Base-by-base conservation (phyloP, 2,329 filamentous ascomycete genomes). In the Gyromitra esculenta region DNA sequence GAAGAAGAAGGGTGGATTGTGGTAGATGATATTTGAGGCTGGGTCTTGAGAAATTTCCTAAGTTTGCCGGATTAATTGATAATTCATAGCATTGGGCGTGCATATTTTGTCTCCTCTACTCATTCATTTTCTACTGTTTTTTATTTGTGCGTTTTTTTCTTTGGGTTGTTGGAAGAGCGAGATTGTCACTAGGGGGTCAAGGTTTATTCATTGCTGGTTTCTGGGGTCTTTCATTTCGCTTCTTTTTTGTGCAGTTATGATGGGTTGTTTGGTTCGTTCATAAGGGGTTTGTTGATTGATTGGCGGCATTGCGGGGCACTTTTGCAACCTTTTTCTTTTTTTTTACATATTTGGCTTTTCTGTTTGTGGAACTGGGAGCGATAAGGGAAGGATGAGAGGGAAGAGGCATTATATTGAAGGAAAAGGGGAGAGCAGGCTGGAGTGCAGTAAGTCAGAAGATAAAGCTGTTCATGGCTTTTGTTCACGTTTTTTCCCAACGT, bases 1-100 rank as follows among this genome's bases (percentile, higher is more conserved):
- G 48, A 70, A 63, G 50, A 66, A 77, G 56, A 79, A 79, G 67
- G 78, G 77, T 57, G 78, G 78, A 31, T 65, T 79, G 56, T 79
- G 78, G 78, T 79, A 75, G 43, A 75, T 25, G 11, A n/a, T n/a
- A 41, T 54, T 39, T 59, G 13, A 13, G 62, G 41, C 31, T 37
- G 15, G 18, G 59, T 18, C 15, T 66, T 25, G n/a, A 65, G 13
- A 1, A 54, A 18, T 63, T 63, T 74, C 48, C 35, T 73, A 68
- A 52, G 43, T 74, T 67, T 31, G 45, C 69, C 62, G 70, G 52
- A 64, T 72, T 73, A 64, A 70, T 64, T 39, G 7, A 62, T 77
- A 73, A 64, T 73, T 73, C 70, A 64, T 45, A 50, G 52, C 57
- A 37, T 75, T 68, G 56, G 69, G 59, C 75, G 50, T 75, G 70